These are phyloP conservation scores for Xanthoconium purpureum DNA, from an alignment of 768 basidiomycete species.

Conservation along the genomic window DNA sequence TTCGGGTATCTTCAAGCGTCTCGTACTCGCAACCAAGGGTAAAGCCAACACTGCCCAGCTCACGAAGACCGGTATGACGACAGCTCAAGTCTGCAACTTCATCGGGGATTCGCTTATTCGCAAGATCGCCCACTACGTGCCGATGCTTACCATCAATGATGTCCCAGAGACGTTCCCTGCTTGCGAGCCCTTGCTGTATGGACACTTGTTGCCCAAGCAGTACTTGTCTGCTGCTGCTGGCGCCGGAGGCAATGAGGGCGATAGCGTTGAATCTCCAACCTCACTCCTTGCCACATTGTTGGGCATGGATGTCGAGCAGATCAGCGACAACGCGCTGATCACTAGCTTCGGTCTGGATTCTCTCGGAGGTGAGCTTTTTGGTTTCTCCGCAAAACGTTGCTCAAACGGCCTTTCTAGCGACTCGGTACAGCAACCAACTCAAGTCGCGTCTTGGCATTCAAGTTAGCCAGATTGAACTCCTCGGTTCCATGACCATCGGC, in stretches of 20 bases:
- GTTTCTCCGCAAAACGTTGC: neutral
- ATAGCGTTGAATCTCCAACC: conserved; percentile 20
- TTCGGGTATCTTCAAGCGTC: conserved; percentile 34
- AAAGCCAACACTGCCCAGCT: conserved; percentile 30
- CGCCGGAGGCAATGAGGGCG: conserved; percentile 10
- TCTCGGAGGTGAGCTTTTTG: conserved; percentile 21
- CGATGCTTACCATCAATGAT: conserved; percentile 26
- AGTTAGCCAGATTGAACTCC: conserved; percentile 24
- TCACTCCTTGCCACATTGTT: conserved; percentile 24
- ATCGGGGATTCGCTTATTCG: conserved; percentile 31
- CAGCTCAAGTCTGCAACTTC: conserved; percentile 31
- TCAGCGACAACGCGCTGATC: conserved; percentile 29
- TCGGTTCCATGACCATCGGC: conserved; percentile 24
- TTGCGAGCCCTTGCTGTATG: conserved; percentile 29
- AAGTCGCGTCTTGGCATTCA: conserved; percentile 27
- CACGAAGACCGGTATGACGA: conserved; percentile 32
- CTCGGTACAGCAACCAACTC: conserved; percentile 31
- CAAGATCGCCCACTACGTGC: conserved; percentile 30
- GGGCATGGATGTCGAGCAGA: conserved; percentile 26
- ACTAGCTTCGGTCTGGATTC: conserved; percentile 28
- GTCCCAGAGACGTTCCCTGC: conserved; percentile 24
- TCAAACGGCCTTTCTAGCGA: conserved; percentile 13
- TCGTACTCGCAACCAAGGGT: conserved; percentile 26
- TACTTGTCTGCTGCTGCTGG: conserved; percentile 18
- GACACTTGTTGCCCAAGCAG: conserved; percentile 21